These are phyloP conservation scores for Gossypium ekmanianum DNA, from an alignment of 345 rosid species.

Conservation along the genomic window DNA sequence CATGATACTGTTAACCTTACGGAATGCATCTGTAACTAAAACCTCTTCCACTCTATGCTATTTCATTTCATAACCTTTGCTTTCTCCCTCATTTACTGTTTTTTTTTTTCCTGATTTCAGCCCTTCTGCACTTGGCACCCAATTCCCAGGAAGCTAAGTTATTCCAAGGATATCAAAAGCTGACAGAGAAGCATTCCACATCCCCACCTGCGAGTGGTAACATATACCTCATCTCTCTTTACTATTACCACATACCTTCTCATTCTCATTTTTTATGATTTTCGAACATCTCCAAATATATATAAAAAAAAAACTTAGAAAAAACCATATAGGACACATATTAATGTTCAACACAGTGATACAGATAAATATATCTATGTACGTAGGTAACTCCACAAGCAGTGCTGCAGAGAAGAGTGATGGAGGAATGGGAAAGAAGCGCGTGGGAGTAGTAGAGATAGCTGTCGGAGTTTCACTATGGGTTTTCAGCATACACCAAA, in stretches of 20 bases:
- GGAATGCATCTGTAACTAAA: constrained; percentile 52
- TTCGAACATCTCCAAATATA: too few species aligned
- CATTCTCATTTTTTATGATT: too few species aligned
- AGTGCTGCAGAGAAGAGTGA: constrained; percentile 31
- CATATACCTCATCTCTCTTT: background rate
- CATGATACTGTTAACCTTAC: constrained; percentile 47
- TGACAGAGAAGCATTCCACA: constrained; percentile 22
- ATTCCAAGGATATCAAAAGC: constrained; percentile 51
- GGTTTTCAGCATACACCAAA: constrained; percentile 10
- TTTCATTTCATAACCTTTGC: background rate
- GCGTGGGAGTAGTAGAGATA: constrained; percentile 36
- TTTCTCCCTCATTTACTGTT: background rate
- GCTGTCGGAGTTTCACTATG: constrained; percentile 19
- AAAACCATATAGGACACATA: too few species aligned
- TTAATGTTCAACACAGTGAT: background rate
- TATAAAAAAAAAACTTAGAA: too few species aligned
- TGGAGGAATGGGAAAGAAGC: constrained; percentile 28
- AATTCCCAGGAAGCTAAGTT: constrained; percentile 62
- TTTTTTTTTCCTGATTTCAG: constrained; percentile 28
- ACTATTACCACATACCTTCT: too few species aligned
- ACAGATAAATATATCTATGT: background rate
- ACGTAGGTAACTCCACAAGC: constrained; percentile 16
- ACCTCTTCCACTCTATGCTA: too few species aligned
- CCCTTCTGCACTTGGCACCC: constrained; percentile 56
- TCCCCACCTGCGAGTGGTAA: constrained; percentile 37